phyloP scores from a whole-genome alignment of 768 basidiomycete genomes.

The button mushroom (Agaricus bisporus) region DNA sequence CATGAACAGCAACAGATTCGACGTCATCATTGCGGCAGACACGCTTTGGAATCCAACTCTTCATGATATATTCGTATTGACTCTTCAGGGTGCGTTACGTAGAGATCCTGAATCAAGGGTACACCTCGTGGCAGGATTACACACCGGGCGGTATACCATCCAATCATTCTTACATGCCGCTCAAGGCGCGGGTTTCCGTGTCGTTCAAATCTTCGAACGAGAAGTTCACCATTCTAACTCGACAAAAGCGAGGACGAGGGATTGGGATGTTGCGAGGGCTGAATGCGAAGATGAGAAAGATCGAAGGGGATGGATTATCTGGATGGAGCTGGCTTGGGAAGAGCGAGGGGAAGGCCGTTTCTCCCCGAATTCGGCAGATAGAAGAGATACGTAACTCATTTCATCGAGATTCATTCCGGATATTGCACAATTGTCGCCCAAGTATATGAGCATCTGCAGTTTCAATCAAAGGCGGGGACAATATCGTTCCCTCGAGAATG shows the following conservation, averaged over 20 bases:
- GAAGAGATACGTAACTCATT: no score
- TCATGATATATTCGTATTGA: slow-evolving; percentile 47
- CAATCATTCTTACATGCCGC: slow-evolving; percentile 46
- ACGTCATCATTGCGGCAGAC: slow-evolving; percentile 67
- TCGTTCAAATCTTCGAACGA: slow-evolving; percentile 43
- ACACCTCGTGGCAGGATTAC: slow-evolving; percentile 67
- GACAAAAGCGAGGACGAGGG: slow-evolving; percentile 20
- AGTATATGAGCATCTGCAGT: no score
- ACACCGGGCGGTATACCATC: slow-evolving; percentile 72
- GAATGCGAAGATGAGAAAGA: slow-evolving; percentile 59
- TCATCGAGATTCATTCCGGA: no score
- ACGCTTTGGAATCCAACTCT: slow-evolving; percentile 71
- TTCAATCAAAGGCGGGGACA: no score
- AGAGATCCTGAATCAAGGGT: slow-evolving; percentile 39
- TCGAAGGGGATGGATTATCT: slow-evolving; percentile 66
- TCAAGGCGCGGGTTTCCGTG: slow-evolving; percentile 34
- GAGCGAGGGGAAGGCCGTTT: background rate
- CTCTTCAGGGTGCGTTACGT: slow-evolving; percentile 43
- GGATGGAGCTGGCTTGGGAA: slow-evolving; percentile 40
- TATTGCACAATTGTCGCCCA: no score
- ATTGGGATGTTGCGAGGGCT: slow-evolving; percentile 46
- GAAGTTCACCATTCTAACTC: slow-evolving; percentile 16
- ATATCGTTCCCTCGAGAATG: no score
- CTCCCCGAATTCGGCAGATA: no score
- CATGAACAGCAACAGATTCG: slow-evolving; percentile 34